phyloP scores from a whole-genome alignment of 108 stramenopile species.

The Epipyxis sp. region DNA sequence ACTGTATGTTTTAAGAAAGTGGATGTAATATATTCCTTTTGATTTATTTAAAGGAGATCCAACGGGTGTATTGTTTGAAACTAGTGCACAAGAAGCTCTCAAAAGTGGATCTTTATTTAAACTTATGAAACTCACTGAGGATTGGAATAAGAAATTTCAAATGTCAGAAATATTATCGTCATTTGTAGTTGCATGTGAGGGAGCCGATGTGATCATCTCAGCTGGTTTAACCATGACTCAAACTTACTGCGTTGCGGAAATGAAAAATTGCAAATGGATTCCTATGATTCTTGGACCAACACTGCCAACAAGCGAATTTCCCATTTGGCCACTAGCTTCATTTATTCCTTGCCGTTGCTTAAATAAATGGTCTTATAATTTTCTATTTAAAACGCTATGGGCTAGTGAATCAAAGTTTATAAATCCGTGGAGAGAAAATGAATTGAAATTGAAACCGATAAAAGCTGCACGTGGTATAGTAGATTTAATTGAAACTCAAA shows the following conservation, averaged over 20 bases:
- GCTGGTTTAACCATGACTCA: constrained; percentile 10
- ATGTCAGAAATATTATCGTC: not conserved
- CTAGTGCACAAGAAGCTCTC: not conserved
- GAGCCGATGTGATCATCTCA: not conserved
- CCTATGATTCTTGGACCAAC: constrained; percentile 3
- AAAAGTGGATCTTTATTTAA: not conserved
- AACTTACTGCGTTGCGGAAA: constrained; percentile 1
- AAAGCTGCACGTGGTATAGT: not conserved
- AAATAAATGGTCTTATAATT: constrained; percentile 19
- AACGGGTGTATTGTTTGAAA: not conserved
- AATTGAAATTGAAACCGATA: not conserved
- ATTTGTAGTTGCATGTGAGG: not conserved
- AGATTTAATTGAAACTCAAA: not conserved
- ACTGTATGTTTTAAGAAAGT: too few relatives aligned
- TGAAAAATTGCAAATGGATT: not conserved
- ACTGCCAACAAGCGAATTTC: constrained; percentile 4
- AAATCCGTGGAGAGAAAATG: constrained; percentile 12
- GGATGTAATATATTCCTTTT: too few relatives aligned
- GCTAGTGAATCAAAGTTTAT: constrained; percentile 2
- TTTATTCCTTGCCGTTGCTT: not conserved
- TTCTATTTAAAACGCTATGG: not conserved
- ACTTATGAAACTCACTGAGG: constrained; percentile 20
- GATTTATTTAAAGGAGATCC: too few relatives aligned
- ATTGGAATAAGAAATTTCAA: constrained; percentile 10
- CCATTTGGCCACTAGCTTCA: not conserved